Evolutionary conservation across 306 rosid genomes (phyloP).

Genomic region (Luffa aegyptiaca): DNA sequence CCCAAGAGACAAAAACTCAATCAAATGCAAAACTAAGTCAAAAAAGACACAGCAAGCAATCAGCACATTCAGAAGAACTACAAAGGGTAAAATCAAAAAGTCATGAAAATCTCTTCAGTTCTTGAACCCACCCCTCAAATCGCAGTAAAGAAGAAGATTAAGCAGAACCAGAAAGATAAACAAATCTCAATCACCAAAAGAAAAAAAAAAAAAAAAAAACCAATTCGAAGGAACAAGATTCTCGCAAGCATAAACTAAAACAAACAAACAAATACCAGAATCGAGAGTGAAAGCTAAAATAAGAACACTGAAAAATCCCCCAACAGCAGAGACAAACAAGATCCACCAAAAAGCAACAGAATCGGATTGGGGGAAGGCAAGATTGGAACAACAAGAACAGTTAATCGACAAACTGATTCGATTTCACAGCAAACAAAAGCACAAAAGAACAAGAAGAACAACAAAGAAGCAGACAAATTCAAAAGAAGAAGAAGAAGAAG

Average conservation of each 20-base stretch:
- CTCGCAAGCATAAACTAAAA: not conserved
- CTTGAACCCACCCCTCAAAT: not conserved
- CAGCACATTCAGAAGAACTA: not conserved
- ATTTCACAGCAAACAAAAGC: not conserved
- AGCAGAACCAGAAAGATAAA: not conserved
- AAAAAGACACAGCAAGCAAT: not conserved
- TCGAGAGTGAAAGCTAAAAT: not conserved
- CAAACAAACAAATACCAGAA: not conserved
- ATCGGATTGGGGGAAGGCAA: not conserved
- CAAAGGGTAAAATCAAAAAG: not conserved
- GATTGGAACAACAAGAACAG: not conserved
- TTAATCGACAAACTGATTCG: not conserved
- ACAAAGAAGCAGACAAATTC: not conserved
- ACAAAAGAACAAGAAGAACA: not conserved
- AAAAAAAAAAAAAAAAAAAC: not conserved
- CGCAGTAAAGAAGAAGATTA: not conserved
- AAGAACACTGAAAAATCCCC: not conserved
- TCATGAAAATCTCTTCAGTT: not conserved
- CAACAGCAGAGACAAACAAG: not conserved
- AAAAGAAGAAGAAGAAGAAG: not conserved
- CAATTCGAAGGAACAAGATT: not conserved
- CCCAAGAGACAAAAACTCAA: not conserved
- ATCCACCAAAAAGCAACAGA: not conserved
- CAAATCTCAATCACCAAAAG: not conserved
- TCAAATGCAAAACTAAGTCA: not conserved